Base-by-base conservation (phyloP, 495 filamentous ascomycete genomes). In the Lasiosphaeriaceae sp. region DNA sequence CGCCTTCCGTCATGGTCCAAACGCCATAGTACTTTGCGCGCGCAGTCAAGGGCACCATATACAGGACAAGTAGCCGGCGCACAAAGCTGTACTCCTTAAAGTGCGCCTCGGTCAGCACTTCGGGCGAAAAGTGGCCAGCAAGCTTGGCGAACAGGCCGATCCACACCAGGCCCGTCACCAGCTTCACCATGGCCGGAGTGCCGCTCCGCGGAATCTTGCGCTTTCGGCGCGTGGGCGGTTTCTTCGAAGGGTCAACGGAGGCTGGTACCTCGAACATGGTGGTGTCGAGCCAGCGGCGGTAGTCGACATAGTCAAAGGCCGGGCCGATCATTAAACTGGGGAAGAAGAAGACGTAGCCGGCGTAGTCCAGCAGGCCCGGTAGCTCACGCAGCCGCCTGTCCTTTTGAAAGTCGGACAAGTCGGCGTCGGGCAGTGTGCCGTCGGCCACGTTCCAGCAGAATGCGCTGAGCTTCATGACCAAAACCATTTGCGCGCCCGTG, bases 391-490 rank as follows among this genome's bases (percentile, higher is more conserved):
- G 80, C 22, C 87, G 87, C 47, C 89, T 84, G 62, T 93, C 90
- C 66, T 87, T 90, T 67, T 98, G 94, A 55, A 87, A 81, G 57
- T 93, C 92, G 3, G 88, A 88, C 22, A 98, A 82, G 53, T 90
- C 86, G 26, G 86, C 80, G 24, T 89, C 83, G 11, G 90, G 86
- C 31, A 93, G 74, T 51, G 83, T 82, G 24, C 95, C 94, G 72
- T 98, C 94, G 61, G 91, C 88, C 20, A 97, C 86, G 66, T 96
- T 96, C 94, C 94, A 98, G 76, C 91, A 96, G 69, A 97, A 98
- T 22, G 92, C 85, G 11, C 84, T 87, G n/a, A 97, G 87, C 76
- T 97, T 98, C 92, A 98, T 98, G 52, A 96, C 86, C 59, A 97
- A 70, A 12, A 98, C 94, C 94, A 98, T 98, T 72, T 98, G 94